Evolutionary conservation across 202 grass and related monocot species (phyloP), one percentile per base, ranked within the genome.

Genomic region (Saccharum hybrid): DNA sequence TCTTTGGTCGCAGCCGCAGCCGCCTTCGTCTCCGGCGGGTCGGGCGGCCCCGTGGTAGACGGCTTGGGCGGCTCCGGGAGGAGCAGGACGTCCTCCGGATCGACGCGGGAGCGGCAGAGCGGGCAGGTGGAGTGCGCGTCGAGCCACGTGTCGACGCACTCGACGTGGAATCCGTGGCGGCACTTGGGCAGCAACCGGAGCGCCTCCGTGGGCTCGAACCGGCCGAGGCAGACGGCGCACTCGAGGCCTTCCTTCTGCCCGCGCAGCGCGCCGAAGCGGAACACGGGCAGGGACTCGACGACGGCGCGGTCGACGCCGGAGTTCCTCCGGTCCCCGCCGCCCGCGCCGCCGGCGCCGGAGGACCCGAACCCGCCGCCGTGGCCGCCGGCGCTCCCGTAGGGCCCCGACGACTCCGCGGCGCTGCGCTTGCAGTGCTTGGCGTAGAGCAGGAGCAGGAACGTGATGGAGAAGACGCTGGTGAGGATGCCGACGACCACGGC

Each of bases 71-170:
- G 77, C 66, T 83, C 83, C 0, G 90, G 92, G 22, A 94, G 61
- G 1, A 94, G 90, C 0, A 94, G 72, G 61, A 98, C 91, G 71
- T 98, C 96, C 71, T 98, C 93, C 0, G 96, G 96, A 46, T 98
- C 91, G 83, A 98, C 91, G 59, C 96, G 92, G 21, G 92, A 80
- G 48, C 96, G 96, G 71, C 96, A 98, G 62, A 98, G 96, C 23
- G 96, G 96, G 74, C 96, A 98, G 0, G 96, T 98, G 30, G 91
- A 96, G 86, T 98, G 96, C 15, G 93, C 93, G 77, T 98, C 96
- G 4, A 98, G 93, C 96, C 96, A 98, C 16, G 93, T 98, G 54
- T 98, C 96, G 4, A 98, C 96, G 74, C 96, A 98, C 79, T 98
- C 96, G 38, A 98, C 93, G 78, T 98, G 96, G 83, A 98, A 98